These are phyloP conservation scores for Tremellales sp. DNA, from an alignment of 1,284 basidiomycete species.

Conservation along the genomic window DNA sequence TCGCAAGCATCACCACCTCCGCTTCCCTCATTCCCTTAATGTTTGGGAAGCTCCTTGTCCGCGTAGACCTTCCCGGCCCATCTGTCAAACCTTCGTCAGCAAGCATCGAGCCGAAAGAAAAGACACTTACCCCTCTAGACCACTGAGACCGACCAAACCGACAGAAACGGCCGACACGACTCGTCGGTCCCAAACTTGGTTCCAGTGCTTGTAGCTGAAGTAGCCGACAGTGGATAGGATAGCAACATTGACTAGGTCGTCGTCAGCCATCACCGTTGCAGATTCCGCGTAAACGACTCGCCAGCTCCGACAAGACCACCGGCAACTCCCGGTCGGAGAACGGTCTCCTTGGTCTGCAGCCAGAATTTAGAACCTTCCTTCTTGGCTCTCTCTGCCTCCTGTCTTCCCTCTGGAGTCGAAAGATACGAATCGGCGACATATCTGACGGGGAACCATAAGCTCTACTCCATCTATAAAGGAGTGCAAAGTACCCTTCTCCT, in stretches of 20 bases:
- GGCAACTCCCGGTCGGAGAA: conserved; percentile 65
- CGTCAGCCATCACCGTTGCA: background rate
- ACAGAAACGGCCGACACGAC: conserved; percentile 61
- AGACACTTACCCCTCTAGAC: conserved; percentile 63
- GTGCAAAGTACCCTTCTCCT: conserved; percentile 53
- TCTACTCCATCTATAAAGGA: background rate
- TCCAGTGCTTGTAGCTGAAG: conserved; percentile 66
- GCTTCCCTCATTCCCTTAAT: conserved; percentile 6
- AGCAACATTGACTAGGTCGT: conserved; percentile 61
- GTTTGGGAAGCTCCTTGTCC: conserved; percentile 37
- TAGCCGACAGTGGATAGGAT: conserved; percentile 66
- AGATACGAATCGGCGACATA: conserved; percentile 62
- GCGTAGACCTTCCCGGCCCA: conserved; percentile 38
- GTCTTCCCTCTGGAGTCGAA: conserved; percentile 58
- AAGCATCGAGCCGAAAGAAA: background rate
- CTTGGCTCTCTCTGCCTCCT: conserved; percentile 58
- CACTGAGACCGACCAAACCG: conserved; percentile 63
- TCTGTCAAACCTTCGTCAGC: conserved; percentile 12
- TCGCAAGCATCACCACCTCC: background rate
- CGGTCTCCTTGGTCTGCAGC: conserved; percentile 57
- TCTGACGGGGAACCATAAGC: conserved; percentile 25
- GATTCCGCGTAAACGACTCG: conserved; percentile 45
- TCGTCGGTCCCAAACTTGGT: conserved; percentile 66
- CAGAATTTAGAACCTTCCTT: conserved; percentile 62
- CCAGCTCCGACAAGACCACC: conserved; percentile 64